phyloP scores from a whole-genome alignment of 768 basidiomycete species.

The Grammothele lineata region DNA sequence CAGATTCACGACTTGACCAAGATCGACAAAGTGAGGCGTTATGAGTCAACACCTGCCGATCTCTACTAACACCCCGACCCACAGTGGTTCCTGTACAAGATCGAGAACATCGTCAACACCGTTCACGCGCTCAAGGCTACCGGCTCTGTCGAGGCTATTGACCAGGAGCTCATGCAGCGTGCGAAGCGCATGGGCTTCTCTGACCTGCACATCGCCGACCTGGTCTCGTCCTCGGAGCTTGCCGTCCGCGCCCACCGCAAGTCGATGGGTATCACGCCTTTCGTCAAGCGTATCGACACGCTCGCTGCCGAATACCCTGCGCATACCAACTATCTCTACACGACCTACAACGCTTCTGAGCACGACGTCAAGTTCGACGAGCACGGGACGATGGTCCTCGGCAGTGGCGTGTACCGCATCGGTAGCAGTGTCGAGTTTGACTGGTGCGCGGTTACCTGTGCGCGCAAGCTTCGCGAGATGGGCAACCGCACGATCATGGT shows the following conservation, averaged over 20 bases:
- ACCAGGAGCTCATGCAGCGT: constrained; percentile 72
- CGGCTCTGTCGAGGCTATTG: constrained; percentile 63
- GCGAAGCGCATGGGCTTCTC: constrained; percentile 97
- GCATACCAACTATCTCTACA: constrained; percentile 98
- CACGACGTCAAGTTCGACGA: constrained; percentile 97
- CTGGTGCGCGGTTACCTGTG: constrained; percentile 99
- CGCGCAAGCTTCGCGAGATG: constrained; percentile 85
- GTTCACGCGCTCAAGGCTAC: constrained; percentile 69
- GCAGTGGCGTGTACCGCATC: constrained; percentile 96
- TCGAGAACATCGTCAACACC: constrained; percentile 96
- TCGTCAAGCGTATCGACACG: constrained; percentile 99
- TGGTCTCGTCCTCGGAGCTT: constrained; percentile 70
- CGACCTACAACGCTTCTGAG: constrained; percentile 94
- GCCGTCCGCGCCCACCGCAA: constrained; percentile 83
- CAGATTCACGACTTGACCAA: constrained; percentile 90
- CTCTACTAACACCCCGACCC: neutral
- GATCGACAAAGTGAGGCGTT: constrained; percentile 81
- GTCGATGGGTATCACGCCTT: constrained; percentile 83
- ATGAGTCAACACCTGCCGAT: too few relatives aligned
- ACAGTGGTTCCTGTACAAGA: constrained; percentile 98
- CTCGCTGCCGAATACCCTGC: constrained; percentile 98
- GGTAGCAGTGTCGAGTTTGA: constrained; percentile 99
- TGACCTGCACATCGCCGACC: constrained; percentile 85
- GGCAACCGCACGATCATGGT: constrained; percentile 97
- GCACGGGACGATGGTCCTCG: constrained; percentile 98